Evolutionary conservation across 345 rosid species (phyloP), one percentile per base, ranked within the genome.

Genomic region (Eucalyptus camaldulensis): DNA sequence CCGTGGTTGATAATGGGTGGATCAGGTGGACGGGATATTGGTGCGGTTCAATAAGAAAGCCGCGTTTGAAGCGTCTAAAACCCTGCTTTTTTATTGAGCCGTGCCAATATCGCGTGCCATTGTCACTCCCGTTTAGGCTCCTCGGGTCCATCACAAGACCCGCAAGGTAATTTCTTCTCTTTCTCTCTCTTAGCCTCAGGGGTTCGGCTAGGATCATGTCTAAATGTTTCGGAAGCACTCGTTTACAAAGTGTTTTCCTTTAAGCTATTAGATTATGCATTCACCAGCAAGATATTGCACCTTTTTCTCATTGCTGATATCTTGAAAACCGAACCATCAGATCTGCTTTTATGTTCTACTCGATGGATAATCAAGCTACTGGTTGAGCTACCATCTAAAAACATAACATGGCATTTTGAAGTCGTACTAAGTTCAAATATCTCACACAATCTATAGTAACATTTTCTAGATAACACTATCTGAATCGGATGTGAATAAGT

Each of bases 21-120:
- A 76, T 76, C 47, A 76, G 47, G 47, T 37, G 85, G n/a, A 91
- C 95, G 94, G 88, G 94, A 93, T 94, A 93, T 94, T 94, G 96
- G 94, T 93, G 80, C 95, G 95, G 96, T 93, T 94, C 96, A 94
- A 94, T 93, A 87, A 93, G 93, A 94, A 93, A 94, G 67, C 91
- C 6, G 91, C n/a, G 93, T 90, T 91, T 92, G 49, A 80, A 83
- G 29, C 27, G n/a, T 44, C 45, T 87, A 76, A 92, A 69, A 92
- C 91, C 49, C 92, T 90, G 92, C 88, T 88, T 94, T 93, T 92
- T 94, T 86, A 93, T 93, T 94, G 96, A 94, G 94, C 96, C 96
- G 96, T 89, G 95, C 96, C 96, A 94, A 94, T 94, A 94, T 94
- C 96, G 92, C 95, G 95, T 91, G 54, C 22, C 65, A 13, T 58